phyloP scores from a whole-genome alignment of 2,329 filamentous ascomycete genomes.

The Mariannaea sp. region DNA sequence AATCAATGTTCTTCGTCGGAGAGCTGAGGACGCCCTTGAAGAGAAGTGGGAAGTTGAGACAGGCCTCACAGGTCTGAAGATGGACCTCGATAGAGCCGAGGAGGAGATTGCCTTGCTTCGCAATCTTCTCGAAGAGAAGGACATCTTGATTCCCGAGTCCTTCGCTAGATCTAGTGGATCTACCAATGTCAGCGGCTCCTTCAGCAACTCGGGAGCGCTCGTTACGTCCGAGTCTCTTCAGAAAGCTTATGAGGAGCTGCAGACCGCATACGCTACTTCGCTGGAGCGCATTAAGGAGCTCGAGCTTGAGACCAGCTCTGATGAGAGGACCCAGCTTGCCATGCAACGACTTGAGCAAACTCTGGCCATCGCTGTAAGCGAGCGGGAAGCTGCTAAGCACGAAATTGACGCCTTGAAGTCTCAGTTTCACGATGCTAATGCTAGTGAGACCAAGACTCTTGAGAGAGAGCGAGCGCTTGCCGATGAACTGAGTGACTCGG shows the following conservation, averaged over 20 bases:
- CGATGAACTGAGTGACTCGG: conserved; percentile 72
- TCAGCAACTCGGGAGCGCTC: conserved; percentile 45
- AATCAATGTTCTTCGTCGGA: conserved; percentile 79
- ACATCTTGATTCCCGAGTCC: conserved; percentile 73
- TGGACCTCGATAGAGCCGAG: conserved; percentile 94
- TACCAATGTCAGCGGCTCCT: conserved; percentile 33
- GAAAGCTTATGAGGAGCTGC: conserved; percentile 74
- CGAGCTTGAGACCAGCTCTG: conserved; percentile 55
- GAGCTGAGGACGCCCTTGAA: conserved; percentile 91
- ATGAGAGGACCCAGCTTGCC: conserved; percentile 65
- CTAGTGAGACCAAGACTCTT: conserved; percentile 60
- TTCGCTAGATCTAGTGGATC: conserved; percentile 51
- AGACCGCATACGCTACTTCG: conserved; percentile 70
- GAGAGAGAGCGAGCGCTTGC: conserved; percentile 68
- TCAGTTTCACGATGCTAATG: conserved; percentile 63
- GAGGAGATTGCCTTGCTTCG: conserved; percentile 88
- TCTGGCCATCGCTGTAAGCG: conserved; percentile 70
- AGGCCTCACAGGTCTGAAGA: conserved; percentile 84
- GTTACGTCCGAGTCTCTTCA: conserved; percentile 74
- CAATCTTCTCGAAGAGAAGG: conserved; percentile 77
- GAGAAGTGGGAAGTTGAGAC: conserved; percentile 97
- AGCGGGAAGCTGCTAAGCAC: conserved; percentile 72
- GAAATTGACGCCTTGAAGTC: conserved; percentile 66
- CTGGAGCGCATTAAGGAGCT: conserved; percentile 69
- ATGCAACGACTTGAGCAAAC: conserved; percentile 70